phyloP scores from a whole-genome alignment of 2,329 filamentous ascomycete species.

The Fusarium camptoceras region DNA sequence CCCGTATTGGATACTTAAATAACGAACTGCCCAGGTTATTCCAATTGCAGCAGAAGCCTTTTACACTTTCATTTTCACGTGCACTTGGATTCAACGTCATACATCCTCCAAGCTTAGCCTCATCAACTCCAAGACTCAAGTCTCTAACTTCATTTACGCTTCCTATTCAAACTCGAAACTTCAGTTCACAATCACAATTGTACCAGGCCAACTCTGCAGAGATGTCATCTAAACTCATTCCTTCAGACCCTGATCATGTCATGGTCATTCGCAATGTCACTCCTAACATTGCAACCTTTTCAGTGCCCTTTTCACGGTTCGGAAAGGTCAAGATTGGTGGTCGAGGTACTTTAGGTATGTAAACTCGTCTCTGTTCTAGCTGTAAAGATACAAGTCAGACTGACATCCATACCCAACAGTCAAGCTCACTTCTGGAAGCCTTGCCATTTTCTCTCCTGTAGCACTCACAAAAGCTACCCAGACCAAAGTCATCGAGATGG shows the following conservation, averaged over 20 bases:
- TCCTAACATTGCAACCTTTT: slow-evolving; percentile 81
- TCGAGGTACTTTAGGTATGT: slow-evolving; percentile 82
- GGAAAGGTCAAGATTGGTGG: slow-evolving; percentile 86
- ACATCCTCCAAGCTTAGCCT: slow-evolving; percentile 16
- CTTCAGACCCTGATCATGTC: slow-evolving; percentile 78
- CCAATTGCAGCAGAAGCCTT: slow-evolving; percentile 1
- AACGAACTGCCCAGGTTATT: background rate
- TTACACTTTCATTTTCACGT: slow-evolving; percentile 22
- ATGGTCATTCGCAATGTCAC: slow-evolving; percentile 92
- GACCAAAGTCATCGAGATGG: slow-evolving; percentile 71
- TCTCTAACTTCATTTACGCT: background rate
- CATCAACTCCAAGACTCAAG: slow-evolving; percentile 5
- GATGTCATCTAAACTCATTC: slow-evolving; percentile 75
- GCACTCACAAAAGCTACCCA: slow-evolving; percentile 82
- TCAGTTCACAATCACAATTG: slow-evolving; percentile 27
- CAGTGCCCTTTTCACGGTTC: slow-evolving; percentile 85
- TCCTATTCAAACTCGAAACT: slow-evolving; percentile 3
- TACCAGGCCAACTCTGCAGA: slow-evolving; percentile 24
- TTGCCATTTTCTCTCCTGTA: slow-evolving; percentile 93
- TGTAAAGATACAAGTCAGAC: background rate
- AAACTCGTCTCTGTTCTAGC: background rate
- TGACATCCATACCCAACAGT: slow-evolving; percentile 62
- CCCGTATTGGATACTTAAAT: slow-evolving; percentile 18
- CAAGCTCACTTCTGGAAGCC: slow-evolving; percentile 78
- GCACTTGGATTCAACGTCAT: background rate